Evolutionary conservation across 2,329 filamentous ascomycete genomes (phyloP), one percentile per base, ranked within the genome.

Genomic region (Juglanconis oblonga): DNA sequence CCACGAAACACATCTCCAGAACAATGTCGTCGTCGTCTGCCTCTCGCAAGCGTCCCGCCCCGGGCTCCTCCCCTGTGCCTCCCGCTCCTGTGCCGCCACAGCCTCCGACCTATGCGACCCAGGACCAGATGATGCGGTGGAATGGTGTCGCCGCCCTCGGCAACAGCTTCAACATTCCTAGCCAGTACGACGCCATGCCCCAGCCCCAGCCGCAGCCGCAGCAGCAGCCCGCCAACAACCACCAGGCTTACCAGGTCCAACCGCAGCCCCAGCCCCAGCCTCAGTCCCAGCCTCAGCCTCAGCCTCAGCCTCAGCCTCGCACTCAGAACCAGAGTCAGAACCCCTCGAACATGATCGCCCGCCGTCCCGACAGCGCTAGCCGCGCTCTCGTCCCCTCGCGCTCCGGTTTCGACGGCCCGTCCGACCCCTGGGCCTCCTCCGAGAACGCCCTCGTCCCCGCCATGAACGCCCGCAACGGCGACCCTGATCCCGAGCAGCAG

Each of bases 21-120:
- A 58, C 66, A 59, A 82, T 83, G 80, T 79, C 82, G 59, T 69
- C 75, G 36, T 57, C 59, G 40, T 74, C 77, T 50, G 84, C 83
- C 64, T 72, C 81, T 24, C 77, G 90, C 74, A 95, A 95, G 79
- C 83, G 91, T 72, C 80, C 88, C 66, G 90, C 90, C 51, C 88
- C 90, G 59, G 90, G 88, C 71, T 78, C 87, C 63, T 82, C 85
- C 42, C 55, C 61, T 10, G 14, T 60, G 33, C 88, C 90, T n/a
- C 76, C 84, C 65, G 76, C 82, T 29, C 83, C 86, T 38, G 70
- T 79, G 53, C 78, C 79, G 44, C 77, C 77, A 65, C 74, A 82
- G 69, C 81, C 82, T 59, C 77, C 77, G 64, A 71, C 76, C 44
- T 79, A 82, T 59, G 79, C 79, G 52, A 72, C 80, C 64, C 71